Percentiles rank a stretch among this genome's conserved stretches.
Evolutionary conservation across 805 yeast genomes (phyloP).

Genomic region (Schwanniomyces pseudopolymorphus): DNA sequence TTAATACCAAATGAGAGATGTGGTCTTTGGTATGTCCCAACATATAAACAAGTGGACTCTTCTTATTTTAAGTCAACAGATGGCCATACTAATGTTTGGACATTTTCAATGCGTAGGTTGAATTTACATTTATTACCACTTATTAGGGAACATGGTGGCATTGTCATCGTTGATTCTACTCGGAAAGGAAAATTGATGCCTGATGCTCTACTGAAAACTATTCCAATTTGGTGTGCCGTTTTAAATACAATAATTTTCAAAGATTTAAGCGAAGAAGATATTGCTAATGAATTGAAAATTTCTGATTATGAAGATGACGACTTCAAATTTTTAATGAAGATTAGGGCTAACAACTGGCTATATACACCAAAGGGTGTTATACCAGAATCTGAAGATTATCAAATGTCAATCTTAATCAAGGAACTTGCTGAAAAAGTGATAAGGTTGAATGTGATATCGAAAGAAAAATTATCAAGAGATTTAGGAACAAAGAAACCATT

Average conservation of each 20-base stretch:
- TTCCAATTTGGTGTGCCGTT: slow-evolving; percentile 91
- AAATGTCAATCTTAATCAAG: slow-evolving; percentile 50
- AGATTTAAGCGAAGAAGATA: slow-evolving; percentile 8
- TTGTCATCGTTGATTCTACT: slow-evolving; percentile 77
- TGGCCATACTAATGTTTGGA: slow-evolving; percentile 85
- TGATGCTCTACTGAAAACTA: slow-evolving; percentile 81
- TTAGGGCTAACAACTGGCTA: slow-evolving; percentile 32
- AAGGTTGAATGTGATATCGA: slow-evolving; percentile 39
- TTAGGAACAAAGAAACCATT: slow-evolving; percentile 42
- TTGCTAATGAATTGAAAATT: slow-evolving; percentile 1
- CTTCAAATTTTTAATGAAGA: slow-evolving; percentile 1
- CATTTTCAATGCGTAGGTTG: slow-evolving; percentile 68
- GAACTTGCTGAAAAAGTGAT: slow-evolving; percentile 45
- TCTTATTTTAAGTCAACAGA: slow-evolving; percentile 89
- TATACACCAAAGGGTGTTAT: slow-evolving; percentile 42
- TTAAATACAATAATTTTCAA: slow-evolving; percentile 55
- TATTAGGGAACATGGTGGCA: slow-evolving; percentile 43
- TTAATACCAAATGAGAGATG: slow-evolving; percentile 78
- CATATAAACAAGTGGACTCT: slow-evolving; percentile 38
- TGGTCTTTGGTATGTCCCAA: slow-evolving; percentile 79
- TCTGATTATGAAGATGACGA: not conserved
- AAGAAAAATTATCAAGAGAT: slow-evolving; percentile 26
- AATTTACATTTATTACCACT: slow-evolving; percentile 68
- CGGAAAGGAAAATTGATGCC: slow-evolving; percentile 83
- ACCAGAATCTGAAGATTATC: slow-evolving; percentile 53